Conservation (phyloP, 2,329 filamentous ascomycete species). For the Sphaceloma murrayae region DNA sequence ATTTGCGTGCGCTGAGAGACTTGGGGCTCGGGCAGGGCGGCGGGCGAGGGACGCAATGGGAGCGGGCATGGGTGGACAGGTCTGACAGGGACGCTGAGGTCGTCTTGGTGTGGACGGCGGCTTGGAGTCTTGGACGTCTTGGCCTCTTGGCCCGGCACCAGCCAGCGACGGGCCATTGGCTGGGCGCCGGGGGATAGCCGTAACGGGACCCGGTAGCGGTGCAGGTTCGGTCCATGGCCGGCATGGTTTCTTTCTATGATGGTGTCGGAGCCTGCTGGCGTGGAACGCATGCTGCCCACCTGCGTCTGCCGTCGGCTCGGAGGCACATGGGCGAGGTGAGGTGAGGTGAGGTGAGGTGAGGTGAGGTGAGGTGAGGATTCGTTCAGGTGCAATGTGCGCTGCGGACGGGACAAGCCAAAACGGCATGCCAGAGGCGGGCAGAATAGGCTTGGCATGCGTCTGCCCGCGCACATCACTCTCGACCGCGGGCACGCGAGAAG, state of each 20-base stretch:
- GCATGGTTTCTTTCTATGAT: conserved; percentile 11
- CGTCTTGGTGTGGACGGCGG: conserved; percentile 1
- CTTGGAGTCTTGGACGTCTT: conserved; percentile 12
- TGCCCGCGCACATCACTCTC: too few species aligned
- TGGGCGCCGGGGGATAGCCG: conserved; percentile 4
- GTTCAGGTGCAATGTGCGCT: too few species aligned
- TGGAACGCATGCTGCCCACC: conserved; percentile 4
- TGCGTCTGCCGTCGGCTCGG: too few species aligned
- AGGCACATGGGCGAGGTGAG: too few species aligned
- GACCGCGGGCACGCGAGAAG: too few species aligned
- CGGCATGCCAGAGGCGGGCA: too few species aligned
- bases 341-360: too few species aligned
- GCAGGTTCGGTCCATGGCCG: not conserved
- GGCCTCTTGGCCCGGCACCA: conserved; percentile 5
- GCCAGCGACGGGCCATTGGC: conserved; percentile 6
- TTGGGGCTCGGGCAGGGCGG: not conserved
- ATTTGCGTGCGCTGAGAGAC: conserved; percentile 5
- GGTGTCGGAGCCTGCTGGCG: not conserved
- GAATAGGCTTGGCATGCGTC: too few species aligned
- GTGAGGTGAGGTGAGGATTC: too few species aligned
- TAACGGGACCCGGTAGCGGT: conserved; percentile 11
- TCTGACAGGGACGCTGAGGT: not conserved
- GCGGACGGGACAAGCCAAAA: too few species aligned
- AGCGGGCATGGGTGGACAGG: not conserved
- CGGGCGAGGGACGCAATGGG: conserved; percentile 8